Conservation (phyloP, 106 monocot species). For the Dendrobium chrysotoxum region DNA sequence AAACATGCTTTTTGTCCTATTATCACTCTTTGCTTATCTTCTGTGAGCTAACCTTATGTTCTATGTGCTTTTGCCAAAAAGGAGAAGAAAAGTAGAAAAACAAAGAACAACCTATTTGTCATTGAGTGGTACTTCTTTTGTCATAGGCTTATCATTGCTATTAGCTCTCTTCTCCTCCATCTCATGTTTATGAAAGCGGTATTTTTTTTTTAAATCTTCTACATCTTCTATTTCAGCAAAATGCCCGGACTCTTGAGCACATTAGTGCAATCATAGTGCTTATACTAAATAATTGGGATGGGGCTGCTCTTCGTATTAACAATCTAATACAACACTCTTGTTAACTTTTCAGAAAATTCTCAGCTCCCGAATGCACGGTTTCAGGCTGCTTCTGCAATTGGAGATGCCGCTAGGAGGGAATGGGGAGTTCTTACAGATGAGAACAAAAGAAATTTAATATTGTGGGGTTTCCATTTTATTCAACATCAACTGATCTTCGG, state of each 20-base stretch:
- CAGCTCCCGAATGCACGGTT: slow-evolving; percentile 57
- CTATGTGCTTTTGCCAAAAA: background rate
- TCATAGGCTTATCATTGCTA: background rate
- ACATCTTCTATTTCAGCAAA: background rate
- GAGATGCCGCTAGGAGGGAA: slow-evolving; percentile 70
- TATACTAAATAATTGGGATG: background rate
- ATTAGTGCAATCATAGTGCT: background rate
- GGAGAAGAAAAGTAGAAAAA: background rate
- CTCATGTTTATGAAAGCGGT: background rate
- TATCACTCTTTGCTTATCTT: background rate
- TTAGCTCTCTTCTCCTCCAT: background rate
- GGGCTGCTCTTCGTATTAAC: background rate
- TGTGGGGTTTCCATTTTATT: slow-evolving; percentile 30
- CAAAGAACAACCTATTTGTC: background rate
- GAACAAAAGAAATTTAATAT: slow-evolving; percentile 62
- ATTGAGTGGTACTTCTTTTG: background rate
- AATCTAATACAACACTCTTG: background rate
- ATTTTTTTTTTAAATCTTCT: background rate
- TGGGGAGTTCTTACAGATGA: slow-evolving; percentile 68
- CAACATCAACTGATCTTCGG: background rate
- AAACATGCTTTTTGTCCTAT: background rate
- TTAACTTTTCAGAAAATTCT: slow-evolving; percentile 47
- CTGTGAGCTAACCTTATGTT: background rate
- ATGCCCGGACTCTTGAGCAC: background rate
- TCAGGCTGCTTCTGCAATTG: slow-evolving; percentile 65